Base-by-base conservation (phyloP, 2,329 filamentous ascomycete genomes). In the Fusarium pilosicola region DNA sequence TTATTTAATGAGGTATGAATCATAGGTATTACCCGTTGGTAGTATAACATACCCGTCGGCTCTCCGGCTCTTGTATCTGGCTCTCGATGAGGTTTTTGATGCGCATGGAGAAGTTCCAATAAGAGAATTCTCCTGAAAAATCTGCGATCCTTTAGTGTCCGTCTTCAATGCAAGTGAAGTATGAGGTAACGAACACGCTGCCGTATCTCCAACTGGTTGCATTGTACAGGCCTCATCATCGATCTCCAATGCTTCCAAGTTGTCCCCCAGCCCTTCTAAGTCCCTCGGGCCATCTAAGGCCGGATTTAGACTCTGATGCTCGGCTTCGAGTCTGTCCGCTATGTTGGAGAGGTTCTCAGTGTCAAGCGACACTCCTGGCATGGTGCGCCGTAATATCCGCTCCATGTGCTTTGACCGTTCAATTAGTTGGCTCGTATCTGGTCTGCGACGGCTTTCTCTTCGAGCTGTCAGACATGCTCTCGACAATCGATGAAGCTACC, bases 21-120 rank as follows among this genome's bases (percentile, higher is more conserved):
- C 9, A 36, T 20, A n/a, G 18, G 14, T 3, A 36, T 24, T 11
- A 5, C 10, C 13, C 14, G 1, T 24, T 6, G 20, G 11, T 6
- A 20, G 38, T 4, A 10, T 17, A 13, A 56, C 39, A 24, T 62
- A 62, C 59, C 17, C 24, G 12, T 5, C n/a, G 58, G 24, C 30
- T 57, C 38, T 45, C 59, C 0, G 59, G 36, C 28, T 61, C 59
- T 26, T 56, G 39, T 17, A 62, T 44, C 11, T 62, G 39, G 24
- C 39, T 62, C 49, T 62, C 59, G 12, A 62, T 62, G 0, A 62
- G 39, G 1, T 13, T 57, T 26, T 62, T 62, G 20, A 62, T 38
- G 3, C 59, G 38, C 59, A 62, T 62, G 9, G 59, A 62, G 24
- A 62, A 62, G 24, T 62, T 62, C 59, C 59, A 62, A 1, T 62